Evolutionary conservation across 495 filamentous ascomycete species (phyloP), one percentile per base, ranked within the genome.

Genomic region (Sabuloglossum arenarium): DNA sequence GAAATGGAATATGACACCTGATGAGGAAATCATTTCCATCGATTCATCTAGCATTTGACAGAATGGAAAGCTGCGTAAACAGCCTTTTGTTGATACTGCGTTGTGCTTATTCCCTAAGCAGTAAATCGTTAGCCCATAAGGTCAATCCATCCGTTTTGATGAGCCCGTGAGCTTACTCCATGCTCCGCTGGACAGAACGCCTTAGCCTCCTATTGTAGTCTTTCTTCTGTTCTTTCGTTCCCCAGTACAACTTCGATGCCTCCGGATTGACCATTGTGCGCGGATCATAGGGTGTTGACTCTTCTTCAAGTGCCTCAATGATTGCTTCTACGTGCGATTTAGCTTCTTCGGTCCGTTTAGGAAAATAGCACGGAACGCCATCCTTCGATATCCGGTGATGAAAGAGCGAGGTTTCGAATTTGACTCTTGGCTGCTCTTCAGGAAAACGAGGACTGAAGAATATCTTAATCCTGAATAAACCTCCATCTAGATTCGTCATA

Each of bases 401-500:
- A 65, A 86, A 95, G 25, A 98, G 70, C 5, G 78, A 72, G 0
- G 85, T 91, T 61, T 88, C 77, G 60, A 95, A 79, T 52, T 77
- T 81, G 39, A 88, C 80, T 54, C 91, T 76, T 12, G 93, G 91
- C 59, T 95, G 89, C 59, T 91, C 86, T n/a, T 84, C 79, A 0
- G 91, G 91, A 62, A 94, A 94, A 11, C 80, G 75, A n/a, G 88
- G 81, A 61, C 88, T 94, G 66, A 97, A 80, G 61, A 71, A 74
- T 29, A 97, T 73, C 60, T 74, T 81, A 62, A 96, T 81, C 55
- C 75, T 76, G 70, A 96, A 89, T 54, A 97, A 74, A 6, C 91
- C 91, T 6, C 91, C 91, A 58, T 97, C 93, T 4, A 95, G 75
- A 60, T 88, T 85, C 0, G 90, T 94, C 84, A 91, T 93, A 1